phyloP scores from a whole-genome alignment of 2,329 filamentous ascomycete species.

The Alternaria ventricosa region DNA sequence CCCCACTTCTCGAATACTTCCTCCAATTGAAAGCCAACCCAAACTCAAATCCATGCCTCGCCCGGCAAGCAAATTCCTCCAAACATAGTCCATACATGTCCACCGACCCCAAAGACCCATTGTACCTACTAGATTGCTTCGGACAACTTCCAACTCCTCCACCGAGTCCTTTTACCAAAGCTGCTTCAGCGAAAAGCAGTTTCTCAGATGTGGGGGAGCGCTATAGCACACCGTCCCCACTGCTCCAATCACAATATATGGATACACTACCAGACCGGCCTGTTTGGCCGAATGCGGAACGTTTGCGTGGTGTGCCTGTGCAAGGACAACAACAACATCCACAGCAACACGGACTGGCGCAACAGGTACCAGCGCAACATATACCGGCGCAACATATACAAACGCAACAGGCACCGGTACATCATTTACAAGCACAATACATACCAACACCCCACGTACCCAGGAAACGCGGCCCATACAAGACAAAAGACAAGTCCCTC shows the following conservation, averaged over 20 bases:
- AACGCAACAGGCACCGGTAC: too few relatives aligned
- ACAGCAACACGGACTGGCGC: too few relatives aligned
- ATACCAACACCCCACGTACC: neutral
- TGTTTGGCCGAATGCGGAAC: neutral
- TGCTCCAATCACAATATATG: neutral
- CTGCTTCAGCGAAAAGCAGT: neutral
- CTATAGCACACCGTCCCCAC: neutral
- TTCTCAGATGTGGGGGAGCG: neutral
- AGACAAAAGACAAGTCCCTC: neutral
- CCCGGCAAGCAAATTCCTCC: neutral
- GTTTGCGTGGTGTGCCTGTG: neutral
- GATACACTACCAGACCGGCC: neutral
- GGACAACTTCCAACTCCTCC: neutral
- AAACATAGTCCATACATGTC: neutral
- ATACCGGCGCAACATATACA: too few relatives aligned
- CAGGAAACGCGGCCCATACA: slow-evolving; percentile 1
- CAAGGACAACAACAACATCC: neutral
- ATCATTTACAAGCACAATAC: neutral
- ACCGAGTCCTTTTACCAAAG: neutral
- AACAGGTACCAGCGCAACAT: too few relatives aligned
- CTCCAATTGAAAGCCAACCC: neutral
- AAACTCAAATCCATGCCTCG: neutral
- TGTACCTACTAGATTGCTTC: neutral
- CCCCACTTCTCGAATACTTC: neutral
- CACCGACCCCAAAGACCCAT: neutral